These are phyloP conservation scores for Eucalyptus microcorys DNA, from an alignment of 345 rosid genomes.

Conservation along the genomic window DNA sequence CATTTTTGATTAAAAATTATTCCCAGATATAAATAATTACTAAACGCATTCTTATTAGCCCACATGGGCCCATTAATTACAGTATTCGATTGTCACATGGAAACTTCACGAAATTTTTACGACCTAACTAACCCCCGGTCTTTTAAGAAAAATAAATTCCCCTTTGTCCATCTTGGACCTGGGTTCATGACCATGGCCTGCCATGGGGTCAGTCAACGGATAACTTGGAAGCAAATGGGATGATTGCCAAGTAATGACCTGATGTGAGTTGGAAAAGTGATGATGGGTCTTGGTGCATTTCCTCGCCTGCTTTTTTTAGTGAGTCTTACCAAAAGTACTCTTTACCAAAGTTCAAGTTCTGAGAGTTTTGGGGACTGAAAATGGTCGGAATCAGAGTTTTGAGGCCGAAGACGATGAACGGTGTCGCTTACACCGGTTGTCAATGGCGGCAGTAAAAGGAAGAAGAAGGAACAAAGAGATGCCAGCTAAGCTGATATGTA, in stretches of 20 bases:
- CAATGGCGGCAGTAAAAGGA: too few relatives aligned
- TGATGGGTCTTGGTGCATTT: not conserved
- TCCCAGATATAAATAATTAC: too few relatives aligned
- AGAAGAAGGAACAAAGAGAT: too few relatives aligned
- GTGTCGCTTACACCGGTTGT: too few relatives aligned
- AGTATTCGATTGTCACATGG: too few relatives aligned
- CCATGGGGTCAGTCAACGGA: not conserved
- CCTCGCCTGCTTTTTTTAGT: not conserved
- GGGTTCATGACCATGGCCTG: fast-evolving
- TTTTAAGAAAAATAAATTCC: too few relatives aligned
- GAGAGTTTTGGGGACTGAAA: not conserved
- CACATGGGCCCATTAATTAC: too few relatives aligned
- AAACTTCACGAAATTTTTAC: too few relatives aligned
- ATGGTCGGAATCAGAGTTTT: not conserved
- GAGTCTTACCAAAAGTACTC: not conserved
- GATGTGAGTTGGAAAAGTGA: not conserved
- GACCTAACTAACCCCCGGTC: not conserved
- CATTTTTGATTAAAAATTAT: too few relatives aligned
- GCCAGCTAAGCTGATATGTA: too few relatives aligned
- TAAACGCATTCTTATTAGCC: too few relatives aligned
- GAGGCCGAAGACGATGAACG: not conserved
- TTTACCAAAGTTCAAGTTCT: not conserved
- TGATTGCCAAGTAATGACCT: not conserved
- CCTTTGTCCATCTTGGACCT: not conserved
- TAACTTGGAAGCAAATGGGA: not conserved